These are phyloP conservation scores for Penicillium concentricum DNA, from an alignment of 2,329 filamentous ascomycete genomes.

Conservation along the genomic window DNA sequence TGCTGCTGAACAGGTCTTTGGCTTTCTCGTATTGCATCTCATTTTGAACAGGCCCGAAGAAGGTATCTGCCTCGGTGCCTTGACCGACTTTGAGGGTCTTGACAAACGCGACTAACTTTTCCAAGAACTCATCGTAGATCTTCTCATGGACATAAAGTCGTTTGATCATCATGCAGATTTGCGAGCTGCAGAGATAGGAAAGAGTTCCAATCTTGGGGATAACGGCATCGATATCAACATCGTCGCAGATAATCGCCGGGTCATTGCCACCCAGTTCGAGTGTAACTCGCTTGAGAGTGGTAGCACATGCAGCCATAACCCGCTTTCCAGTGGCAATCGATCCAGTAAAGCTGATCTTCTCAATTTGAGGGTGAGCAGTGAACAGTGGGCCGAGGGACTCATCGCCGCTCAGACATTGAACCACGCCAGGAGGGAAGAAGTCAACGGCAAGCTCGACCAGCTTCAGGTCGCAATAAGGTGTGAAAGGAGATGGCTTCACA, in stretches of 20 bases:
- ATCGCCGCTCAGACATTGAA: slow-evolving; percentile 57
- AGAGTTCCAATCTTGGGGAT: slow-evolving; percentile 48
- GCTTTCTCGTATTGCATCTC: slow-evolving; percentile 63
- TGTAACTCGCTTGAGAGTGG: slow-evolving; percentile 55
- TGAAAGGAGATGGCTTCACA: slow-evolving; percentile 51
- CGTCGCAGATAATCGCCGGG: slow-evolving; percentile 53
- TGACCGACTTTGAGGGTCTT: slow-evolving; percentile 42
- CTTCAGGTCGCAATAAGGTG: slow-evolving; percentile 58
- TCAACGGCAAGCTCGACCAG: slow-evolving; percentile 51
- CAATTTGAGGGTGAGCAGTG: slow-evolving; percentile 55
- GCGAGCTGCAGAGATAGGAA: slow-evolving; percentile 55
- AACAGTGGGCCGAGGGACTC: slow-evolving; percentile 55
- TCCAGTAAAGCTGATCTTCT: slow-evolving; percentile 61
- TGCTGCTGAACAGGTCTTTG: slow-evolving; percentile 56
- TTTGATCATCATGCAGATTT: slow-evolving; percentile 59
- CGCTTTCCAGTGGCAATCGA: slow-evolving; percentile 52
- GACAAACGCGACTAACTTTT: slow-evolving; percentile 48
- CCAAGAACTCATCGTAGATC: slow-evolving; percentile 58
- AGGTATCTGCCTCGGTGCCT: slow-evolving; percentile 43
- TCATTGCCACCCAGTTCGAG: slow-evolving; percentile 58
- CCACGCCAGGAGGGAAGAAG: slow-evolving; percentile 56
- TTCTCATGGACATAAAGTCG: slow-evolving; percentile 61
- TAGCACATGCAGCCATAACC: slow-evolving; percentile 51
- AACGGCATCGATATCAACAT: slow-evolving; percentile 51
- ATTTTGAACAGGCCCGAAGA: slow-evolving; percentile 64